phyloP scores from a whole-genome alignment of 2,329 filamentous ascomycete species.

The Nigrograna mackinnonii region DNA sequence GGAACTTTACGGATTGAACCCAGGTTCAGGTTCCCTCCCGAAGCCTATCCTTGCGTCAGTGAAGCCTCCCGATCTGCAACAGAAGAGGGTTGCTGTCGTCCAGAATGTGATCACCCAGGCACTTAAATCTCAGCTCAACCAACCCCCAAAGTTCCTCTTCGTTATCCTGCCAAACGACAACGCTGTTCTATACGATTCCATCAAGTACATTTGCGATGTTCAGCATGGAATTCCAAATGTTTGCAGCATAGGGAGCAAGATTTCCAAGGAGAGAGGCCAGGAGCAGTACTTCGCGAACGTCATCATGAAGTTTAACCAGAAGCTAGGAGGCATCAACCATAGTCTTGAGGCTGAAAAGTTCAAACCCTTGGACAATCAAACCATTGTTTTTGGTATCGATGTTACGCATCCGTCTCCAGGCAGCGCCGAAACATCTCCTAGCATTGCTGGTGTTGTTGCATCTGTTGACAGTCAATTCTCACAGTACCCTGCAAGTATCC shows the following conservation, averaged over 20 bases:
- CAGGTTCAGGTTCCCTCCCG: conserved; percentile 18
- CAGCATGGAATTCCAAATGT: conserved; percentile 66
- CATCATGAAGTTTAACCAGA: conserved; percentile 62
- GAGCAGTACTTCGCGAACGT: conserved; percentile 42
- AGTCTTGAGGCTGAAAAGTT: conserved; percentile 58
- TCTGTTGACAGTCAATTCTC: conserved; percentile 61
- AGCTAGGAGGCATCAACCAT: conserved; percentile 65
- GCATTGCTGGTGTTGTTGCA: conserved; percentile 79
- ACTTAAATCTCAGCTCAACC: conserved; percentile 48
- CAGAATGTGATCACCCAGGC: conserved; percentile 59
- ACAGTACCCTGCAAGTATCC: conserved; percentile 79
- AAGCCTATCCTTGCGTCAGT: conserved; percentile 14
- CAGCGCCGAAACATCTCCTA: conserved; percentile 64
- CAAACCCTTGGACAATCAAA: conserved; percentile 65
- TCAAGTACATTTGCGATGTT: conserved; percentile 73
- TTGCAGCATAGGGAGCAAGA: conserved; percentile 63
- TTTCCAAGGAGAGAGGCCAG: conserved; percentile 47
- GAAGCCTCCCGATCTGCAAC: conserved; percentile 12
- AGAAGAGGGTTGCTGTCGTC: conserved; percentile 52
- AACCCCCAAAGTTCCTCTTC: conserved; percentile 34
- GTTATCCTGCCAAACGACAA: conserved; percentile 34
- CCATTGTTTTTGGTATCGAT: conserved; percentile 87
- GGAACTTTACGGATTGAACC: conserved; percentile 23
- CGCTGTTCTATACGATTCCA: conserved; percentile 42
- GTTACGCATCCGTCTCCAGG: conserved; percentile 84